phyloP scores from a whole-genome alignment of 495 filamentous ascomycete species.

The Penicillium dipodomyicola region DNA sequence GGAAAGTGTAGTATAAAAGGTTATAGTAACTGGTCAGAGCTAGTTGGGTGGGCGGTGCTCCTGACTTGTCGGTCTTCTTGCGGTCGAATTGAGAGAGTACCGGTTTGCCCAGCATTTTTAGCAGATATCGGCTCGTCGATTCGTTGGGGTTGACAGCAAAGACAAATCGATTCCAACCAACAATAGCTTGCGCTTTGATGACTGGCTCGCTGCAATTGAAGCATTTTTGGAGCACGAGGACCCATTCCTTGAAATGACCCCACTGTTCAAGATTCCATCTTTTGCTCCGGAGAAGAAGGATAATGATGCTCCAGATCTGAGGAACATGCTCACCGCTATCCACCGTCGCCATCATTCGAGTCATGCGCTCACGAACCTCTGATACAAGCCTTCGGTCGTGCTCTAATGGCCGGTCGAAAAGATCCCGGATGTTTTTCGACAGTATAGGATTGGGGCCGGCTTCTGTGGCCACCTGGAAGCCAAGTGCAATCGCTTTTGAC shows the following conservation, averaged over 20 bases:
- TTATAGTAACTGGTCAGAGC: slow-evolving; percentile 70
- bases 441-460: slow-evolving; percentile 64
- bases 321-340: slow-evolving; percentile 69
- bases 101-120: slow-evolving; percentile 67
- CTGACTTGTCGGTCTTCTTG: slow-evolving; percentile 55
- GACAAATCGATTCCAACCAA: slow-evolving; percentile 81
- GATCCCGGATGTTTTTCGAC: slow-evolving; percentile 59
- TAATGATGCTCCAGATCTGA: slow-evolving; percentile 80
- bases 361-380: slow-evolving; percentile 64
- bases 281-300: slow-evolving; percentile 69
- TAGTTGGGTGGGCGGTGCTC: slow-evolving; percentile 55
- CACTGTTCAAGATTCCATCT: slow-evolving; percentile 63
- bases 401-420: slow-evolving; percentile 57
- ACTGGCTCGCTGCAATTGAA: slow-evolving; percentile 75
- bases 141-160: slow-evolving; percentile 64
- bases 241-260: slow-evolving; percentile 69
- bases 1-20: slow-evolving; percentile 82
- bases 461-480: slow-evolving; percentile 60
- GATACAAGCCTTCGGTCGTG: slow-evolving; percentile 60
- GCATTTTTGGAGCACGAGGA: slow-evolving; percentile 73
- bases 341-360: slow-evolving; percentile 63
- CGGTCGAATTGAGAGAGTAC: slow-evolving; percentile 67
- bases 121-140: slow-evolving; percentile 54
- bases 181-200: slow-evolving; percentile 71
- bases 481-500: slow-evolving; percentile 67